Evolutionary conservation across 768 basidiomycete genomes (phyloP).

Genomic region (Panellus pusillus): DNA sequence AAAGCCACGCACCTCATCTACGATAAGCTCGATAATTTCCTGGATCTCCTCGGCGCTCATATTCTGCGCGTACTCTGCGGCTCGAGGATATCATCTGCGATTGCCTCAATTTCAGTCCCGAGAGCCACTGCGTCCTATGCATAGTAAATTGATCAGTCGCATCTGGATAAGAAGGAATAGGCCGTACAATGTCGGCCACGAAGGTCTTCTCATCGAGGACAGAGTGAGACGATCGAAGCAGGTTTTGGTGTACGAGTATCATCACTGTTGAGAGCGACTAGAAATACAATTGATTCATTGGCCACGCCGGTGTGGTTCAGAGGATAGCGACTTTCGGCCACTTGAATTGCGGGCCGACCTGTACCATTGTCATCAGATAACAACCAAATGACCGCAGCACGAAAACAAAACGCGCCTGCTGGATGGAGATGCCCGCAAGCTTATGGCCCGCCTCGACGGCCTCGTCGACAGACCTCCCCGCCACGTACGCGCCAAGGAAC

Average conservation of each 20-base stretch:
- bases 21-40: constrained; percentile 12
- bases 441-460: constrained; percentile 84
- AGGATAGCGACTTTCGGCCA: constrained; percentile 51
- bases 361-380: neutral
- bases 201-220: neutral
- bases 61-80: constrained; percentile 4
- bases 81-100: constrained; percentile 12
- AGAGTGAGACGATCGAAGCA: constrained; percentile 18
- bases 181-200: neutral
- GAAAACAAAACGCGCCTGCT: constrained; percentile 51
- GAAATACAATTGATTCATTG: constrained; percentile 9
- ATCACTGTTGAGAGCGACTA: constrained; percentile 27
- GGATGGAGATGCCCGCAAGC: constrained; percentile 82
- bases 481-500: constrained; percentile 82
- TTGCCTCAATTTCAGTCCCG: constrained; percentile 4
- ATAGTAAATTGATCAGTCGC: neutral
- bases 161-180: too few species aligned
- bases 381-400: neutral
- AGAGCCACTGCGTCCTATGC: neutral
- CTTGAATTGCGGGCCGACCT: constrained; percentile 55
- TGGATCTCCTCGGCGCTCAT: constrained; percentile 16
- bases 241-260: constrained; percentile 16
- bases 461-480: constrained; percentile 77
- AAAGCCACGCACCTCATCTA: constrained; percentile 5
- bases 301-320: constrained; percentile 3